Evolutionary conservation across 495 filamentous ascomycete species (phyloP).

Genomic region (Barbatosphaeria neglecta): DNA sequence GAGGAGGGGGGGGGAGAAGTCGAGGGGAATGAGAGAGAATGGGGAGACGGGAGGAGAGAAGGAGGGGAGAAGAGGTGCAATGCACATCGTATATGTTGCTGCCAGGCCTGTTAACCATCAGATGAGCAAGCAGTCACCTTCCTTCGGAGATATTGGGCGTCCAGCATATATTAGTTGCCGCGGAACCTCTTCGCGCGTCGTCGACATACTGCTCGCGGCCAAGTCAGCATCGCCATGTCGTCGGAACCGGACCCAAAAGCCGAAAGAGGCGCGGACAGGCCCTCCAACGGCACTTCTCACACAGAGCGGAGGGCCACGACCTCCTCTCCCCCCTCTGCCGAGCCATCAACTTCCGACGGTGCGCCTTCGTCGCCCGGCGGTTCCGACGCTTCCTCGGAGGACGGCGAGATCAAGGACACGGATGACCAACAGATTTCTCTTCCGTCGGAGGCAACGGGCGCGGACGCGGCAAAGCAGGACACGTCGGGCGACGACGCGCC

Average conservation of each 20-base stretch:
- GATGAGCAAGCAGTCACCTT: background rate
- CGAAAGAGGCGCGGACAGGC: background rate
- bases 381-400: too few relatives aligned
- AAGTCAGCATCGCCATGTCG: background rate
- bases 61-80: too few relatives aligned
- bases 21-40: too few relatives aligned
- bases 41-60: too few relatives aligned
- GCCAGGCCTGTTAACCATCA: background rate
- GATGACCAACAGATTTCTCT: too few relatives aligned
- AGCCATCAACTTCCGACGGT: background rate
- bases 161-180: background rate
- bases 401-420: too few relatives aligned
- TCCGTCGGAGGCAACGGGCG: background rate
- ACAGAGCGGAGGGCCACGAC: background rate
- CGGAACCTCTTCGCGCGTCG: background rate
- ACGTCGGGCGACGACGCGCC: conserved; percentile 9
- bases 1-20: too few relatives aligned
- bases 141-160: background rate
- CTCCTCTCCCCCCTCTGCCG: background rate
- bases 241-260: background rate
- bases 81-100: too few relatives aligned
- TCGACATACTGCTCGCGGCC: background rate
- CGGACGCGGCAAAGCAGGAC: background rate
- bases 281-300: background rate
- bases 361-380: background rate